Percentiles rank a stretch among this genome's conserved stretches.
phyloP scores from a whole-genome alignment of 2,329 filamentous ascomycete genomes.

The Scopulariopsis brevicaulis region DNA sequence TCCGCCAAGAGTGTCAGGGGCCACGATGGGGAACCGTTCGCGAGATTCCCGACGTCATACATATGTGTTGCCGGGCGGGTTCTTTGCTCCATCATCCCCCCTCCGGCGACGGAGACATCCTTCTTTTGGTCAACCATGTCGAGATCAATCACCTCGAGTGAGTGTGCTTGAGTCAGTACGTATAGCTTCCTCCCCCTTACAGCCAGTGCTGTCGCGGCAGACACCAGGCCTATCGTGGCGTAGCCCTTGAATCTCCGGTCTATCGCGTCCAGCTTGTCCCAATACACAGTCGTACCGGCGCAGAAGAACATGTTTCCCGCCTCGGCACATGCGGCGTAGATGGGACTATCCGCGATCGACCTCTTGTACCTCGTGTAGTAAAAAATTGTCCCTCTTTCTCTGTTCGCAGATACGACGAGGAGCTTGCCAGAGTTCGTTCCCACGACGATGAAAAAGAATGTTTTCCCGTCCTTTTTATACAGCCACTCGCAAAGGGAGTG shows the following conservation, averaged over 20 bases:
- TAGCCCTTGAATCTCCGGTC: conserved; percentile 38
- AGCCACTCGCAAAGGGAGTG: conserved; percentile 54
- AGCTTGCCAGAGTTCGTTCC: conserved; percentile 42
- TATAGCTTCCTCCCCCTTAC: conserved; percentile 35
- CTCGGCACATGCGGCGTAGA: conserved; percentile 45
- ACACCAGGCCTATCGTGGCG: conserved; percentile 36
- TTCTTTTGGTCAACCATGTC: conserved; percentile 21
- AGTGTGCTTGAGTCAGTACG: conserved; percentile 41
- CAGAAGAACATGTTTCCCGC: conserved; percentile 46
- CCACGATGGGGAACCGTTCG: conserved; percentile 15
- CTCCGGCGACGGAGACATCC: conserved; percentile 20
- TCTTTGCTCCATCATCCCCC: conserved; percentile 29
- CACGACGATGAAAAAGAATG: conserved; percentile 52
- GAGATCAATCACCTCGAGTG: conserved; percentile 42
- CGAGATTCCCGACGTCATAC: conserved; percentile 28
- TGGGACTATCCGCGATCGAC: conserved; percentile 27
- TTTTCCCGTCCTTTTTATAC: conserved; percentile 42
- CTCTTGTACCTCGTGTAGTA: conserved; percentile 45
- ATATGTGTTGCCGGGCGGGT: conserved; percentile 31
- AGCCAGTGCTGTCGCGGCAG: conserved; percentile 36
- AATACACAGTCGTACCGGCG: conserved; percentile 39
- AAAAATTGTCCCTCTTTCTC: conserved; percentile 22
- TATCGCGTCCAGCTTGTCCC: conserved; percentile 37
- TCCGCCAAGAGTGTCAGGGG: conserved; percentile 37
- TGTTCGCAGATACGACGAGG: conserved; percentile 35